These are phyloP conservation scores for Vanderwaltozyma tropicalis DNA, from an alignment of 805 yeast species.

Conservation along the genomic window DNA sequence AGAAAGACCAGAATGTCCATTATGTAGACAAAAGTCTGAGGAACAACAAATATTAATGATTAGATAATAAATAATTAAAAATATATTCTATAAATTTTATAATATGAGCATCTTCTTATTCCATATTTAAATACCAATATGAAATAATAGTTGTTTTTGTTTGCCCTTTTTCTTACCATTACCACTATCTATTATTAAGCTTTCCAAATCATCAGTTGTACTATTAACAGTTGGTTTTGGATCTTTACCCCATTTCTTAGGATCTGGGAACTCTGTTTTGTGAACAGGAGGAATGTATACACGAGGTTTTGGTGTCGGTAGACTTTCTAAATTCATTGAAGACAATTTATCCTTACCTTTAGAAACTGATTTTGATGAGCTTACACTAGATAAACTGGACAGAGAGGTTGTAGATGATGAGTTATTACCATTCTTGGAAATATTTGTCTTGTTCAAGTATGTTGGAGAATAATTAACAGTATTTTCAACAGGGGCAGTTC, in stretches of 20 bases:
- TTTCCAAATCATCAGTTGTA: constrained; percentile 6
- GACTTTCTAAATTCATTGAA: constrained; percentile 37
- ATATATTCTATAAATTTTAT: neutral
- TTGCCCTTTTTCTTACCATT: constrained; percentile 32
- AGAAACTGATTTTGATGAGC: neutral
- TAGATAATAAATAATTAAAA: neutral
- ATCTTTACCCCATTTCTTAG: constrained; percentile 29
- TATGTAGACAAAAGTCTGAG: constrained; percentile 62
- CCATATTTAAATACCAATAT: constrained; percentile 37
- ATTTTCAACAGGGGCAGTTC: neutral
- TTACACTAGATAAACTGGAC: neutral
- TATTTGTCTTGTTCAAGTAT: neutral
- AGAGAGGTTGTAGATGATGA: constrained; percentile 14
- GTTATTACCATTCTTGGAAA: neutral
- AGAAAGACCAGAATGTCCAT: constrained; percentile 81
- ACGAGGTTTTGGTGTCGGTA: constrained; percentile 28
- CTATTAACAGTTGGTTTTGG: neutral
- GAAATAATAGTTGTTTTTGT: constrained; percentile 45
- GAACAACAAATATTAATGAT: constrained; percentile 41
- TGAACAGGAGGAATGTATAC: constrained; percentile 49
- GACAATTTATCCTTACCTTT: constrained; percentile 11
- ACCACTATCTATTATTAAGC: constrained; percentile 9
- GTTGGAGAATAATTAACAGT: constrained; percentile 1
- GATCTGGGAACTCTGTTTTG: constrained; percentile 29
- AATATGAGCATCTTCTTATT: too few species aligned